Percentiles rank a stretch among this genome's conserved stretches.
Conservation (phyloP, 176 grass and related monocot species). For the Aegilops speltoides region DNA sequence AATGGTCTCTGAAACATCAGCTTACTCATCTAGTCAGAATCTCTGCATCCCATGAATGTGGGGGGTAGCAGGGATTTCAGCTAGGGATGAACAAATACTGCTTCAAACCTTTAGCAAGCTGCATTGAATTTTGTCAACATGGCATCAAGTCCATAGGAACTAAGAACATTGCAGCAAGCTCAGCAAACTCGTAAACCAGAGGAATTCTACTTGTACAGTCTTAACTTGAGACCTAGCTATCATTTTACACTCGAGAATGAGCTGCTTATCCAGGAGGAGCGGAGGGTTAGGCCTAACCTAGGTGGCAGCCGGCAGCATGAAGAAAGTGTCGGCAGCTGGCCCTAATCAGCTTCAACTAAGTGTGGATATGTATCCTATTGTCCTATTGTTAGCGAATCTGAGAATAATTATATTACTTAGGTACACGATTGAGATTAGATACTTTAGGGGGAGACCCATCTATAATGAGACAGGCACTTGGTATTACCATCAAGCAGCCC, state of each 20-base stretch:
- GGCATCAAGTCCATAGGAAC: neutral
- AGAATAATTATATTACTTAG: neutral
- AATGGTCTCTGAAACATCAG: neutral
- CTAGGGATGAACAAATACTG: neutral
- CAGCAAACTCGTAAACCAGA: neutral
- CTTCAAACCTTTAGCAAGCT: neutral
- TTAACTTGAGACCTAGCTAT: neutral
- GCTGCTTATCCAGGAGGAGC: neutral
- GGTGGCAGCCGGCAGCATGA: neutral
- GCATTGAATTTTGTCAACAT: neutral
- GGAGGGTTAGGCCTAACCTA: neutral
- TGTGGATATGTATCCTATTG: neutral
- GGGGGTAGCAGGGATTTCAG: neutral
- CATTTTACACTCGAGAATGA: neutral
- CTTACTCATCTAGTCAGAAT: neutral
- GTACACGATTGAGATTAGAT: neutral
- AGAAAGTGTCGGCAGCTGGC: neutral
- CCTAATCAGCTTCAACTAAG: slow-evolving; percentile 4
- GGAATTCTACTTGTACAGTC: neutral
- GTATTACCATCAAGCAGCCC: neutral
- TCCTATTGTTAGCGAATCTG: neutral
- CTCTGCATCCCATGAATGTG: neutral
- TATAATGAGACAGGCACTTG: neutral
- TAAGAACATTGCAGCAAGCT: neutral
- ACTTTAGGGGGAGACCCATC: neutral